A percentile compares a stretch with the other conserved stretches of the same genome.
Evolutionary conservation across 768 basidiomycete species (phyloP).

Genomic region (Boletus vinaceobasis): DNA sequence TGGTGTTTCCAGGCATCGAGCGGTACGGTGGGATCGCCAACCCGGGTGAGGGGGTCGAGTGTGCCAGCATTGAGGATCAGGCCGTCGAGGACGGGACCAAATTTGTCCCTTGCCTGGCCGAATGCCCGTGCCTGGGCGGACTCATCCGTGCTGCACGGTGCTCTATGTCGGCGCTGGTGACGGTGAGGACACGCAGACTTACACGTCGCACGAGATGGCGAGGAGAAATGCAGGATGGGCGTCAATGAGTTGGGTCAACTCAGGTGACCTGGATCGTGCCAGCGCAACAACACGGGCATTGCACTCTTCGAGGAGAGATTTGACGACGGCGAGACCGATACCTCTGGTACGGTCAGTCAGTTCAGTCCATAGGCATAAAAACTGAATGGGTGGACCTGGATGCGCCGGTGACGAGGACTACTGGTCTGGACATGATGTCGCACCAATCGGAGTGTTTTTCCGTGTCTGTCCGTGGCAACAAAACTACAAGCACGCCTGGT

Average conservation of each 20-base stretch:
- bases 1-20: conserved; percentile 62
- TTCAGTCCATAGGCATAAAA: background rate
- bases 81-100: conserved; percentile 61
- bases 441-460: conserved; percentile 6
- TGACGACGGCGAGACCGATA: conserved; percentile 78
- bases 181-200: conserved; percentile 32
- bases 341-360: conserved; percentile 41
- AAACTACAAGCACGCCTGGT: conserved; percentile 9
- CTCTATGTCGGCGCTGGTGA: background rate
- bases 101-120: conserved; percentile 46
- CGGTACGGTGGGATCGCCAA: conserved; percentile 46
- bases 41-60: conserved; percentile 64
- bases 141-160: conserved; percentile 52
- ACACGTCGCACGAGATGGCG: conserved; percentile 73
- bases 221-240: conserved; percentile 42
- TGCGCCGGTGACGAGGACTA: conserved; percentile 81
- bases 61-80: conserved; percentile 84
- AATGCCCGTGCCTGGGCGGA: conserved; percentile 56
- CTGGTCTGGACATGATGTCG: conserved; percentile 41
- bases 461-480: conserved; percentile 25
- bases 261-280: conserved; percentile 66
- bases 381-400: conserved; percentile 53
- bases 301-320: conserved; percentile 59
- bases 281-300: conserved; percentile 71
- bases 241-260: conserved; percentile 50